Percentiles rank a stretch among this genome's conserved stretches.
phyloP scores from a whole-genome alignment of 139 green algal species.

The Chlorella ohadii region DNA sequence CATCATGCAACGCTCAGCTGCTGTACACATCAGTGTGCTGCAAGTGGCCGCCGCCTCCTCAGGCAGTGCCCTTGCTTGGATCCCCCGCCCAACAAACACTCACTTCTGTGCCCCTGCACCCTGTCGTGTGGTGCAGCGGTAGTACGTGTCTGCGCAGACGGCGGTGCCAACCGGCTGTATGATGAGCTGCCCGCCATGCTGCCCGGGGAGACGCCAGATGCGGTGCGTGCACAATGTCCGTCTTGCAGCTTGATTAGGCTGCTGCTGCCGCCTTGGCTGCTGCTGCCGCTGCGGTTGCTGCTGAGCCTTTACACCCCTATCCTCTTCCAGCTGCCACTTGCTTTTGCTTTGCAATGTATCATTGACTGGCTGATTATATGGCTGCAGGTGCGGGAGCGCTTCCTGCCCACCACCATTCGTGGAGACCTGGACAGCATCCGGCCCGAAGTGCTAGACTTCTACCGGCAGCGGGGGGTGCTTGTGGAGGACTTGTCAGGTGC shows the following conservation, averaged over 20 bases:
- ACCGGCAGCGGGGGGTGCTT: constrained; percentile 30
- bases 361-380: no score
- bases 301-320: no score
- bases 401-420: constrained; percentile 76
- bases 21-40: neutral
- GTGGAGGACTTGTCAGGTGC: constrained; percentile 22
- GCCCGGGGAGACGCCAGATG: neutral
- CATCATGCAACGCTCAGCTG: neutral
- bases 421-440: constrained; percentile 92
- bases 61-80: neutral
- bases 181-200: constrained; percentile 72
- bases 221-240: neutral
- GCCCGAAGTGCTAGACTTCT: constrained; percentile 71
- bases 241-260: no score
- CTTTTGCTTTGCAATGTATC: no score
- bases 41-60: no score
- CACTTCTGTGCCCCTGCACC: no score
- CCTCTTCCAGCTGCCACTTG: no score
- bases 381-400: constrained; percentile 12
- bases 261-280: no score
- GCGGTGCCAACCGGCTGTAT: constrained; percentile 91
- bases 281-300: no score
- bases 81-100: neutral
- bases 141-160: constrained; percentile 88
- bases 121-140: constrained; percentile 36